These are phyloP conservation scores for Pyricularia sp. DNA, from an alignment of 2,329 filamentous ascomycete genomes.

Conservation along the genomic window DNA sequence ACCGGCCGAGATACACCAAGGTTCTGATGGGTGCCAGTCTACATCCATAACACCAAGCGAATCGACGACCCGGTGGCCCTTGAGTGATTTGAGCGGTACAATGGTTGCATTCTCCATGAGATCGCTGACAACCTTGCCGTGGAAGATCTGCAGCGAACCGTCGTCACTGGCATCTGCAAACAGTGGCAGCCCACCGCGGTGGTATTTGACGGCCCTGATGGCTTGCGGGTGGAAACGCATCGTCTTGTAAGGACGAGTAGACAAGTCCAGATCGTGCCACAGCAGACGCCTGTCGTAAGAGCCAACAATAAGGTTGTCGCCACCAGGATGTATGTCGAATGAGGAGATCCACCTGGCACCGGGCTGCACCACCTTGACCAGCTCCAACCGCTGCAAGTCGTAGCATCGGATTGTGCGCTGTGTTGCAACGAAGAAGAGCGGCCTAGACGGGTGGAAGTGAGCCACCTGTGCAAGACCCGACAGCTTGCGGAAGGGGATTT, in stretches of 20 bases:
- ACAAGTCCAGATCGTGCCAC: slow-evolving; percentile 95
- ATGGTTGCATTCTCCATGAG: slow-evolving; percentile 95
- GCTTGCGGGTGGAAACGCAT: slow-evolving; percentile 90
- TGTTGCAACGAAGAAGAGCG: slow-evolving; percentile 92
- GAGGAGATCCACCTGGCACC: slow-evolving; percentile 89
- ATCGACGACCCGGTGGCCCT: slow-evolving; percentile 78
- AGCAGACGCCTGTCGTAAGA: slow-evolving; percentile 89
- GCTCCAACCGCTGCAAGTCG: slow-evolving; percentile 82
- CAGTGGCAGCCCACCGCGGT: slow-evolving; percentile 66
- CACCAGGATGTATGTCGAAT: slow-evolving; percentile 86
- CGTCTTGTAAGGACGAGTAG: slow-evolving; percentile 86
- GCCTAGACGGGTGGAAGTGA: slow-evolving; percentile 88
- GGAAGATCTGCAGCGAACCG: slow-evolving; percentile 90
- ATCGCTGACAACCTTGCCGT: slow-evolving; percentile 90
- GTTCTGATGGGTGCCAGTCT: slow-evolving; percentile 91
- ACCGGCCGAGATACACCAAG: slow-evolving; percentile 90
- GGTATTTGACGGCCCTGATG: slow-evolving; percentile 81
- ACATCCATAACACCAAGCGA: slow-evolving; percentile 87
- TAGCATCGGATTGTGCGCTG: slow-evolving; percentile 90
- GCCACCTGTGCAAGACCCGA: slow-evolving; percentile 76
- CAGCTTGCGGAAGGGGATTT: slow-evolving; percentile 77
- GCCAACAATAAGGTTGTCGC: slow-evolving; percentile 88
- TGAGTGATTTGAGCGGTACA: slow-evolving; percentile 88
- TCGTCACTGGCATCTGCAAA: slow-evolving; percentile 96
- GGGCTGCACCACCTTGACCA: slow-evolving; percentile 87